phyloP scores from a whole-genome alignment of 2,329 filamentous ascomycete species.

The Aspergillus caelatus region DNA sequence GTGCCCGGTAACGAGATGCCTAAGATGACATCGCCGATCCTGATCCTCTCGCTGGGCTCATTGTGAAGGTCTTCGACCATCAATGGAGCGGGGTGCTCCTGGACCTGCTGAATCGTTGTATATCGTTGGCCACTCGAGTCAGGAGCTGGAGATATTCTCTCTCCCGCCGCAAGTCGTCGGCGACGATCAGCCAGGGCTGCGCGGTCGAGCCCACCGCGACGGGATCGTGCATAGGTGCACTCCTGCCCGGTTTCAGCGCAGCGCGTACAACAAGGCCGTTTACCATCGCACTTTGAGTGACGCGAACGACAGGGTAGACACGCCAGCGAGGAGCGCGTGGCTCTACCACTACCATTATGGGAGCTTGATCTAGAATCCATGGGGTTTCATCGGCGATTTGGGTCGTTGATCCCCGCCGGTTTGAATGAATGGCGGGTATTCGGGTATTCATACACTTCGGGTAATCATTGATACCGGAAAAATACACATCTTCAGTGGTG shows the following conservation, averaged over 20 bases:
- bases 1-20: too few relatives aligned
- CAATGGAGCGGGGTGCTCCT: background rate
- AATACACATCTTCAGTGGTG: too few relatives aligned
- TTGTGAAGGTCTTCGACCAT: too few relatives aligned
- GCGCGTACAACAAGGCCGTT: constrained; percentile 46
- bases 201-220: constrained; percentile 42
- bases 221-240: constrained; percentile 54
- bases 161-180: constrained; percentile 17
- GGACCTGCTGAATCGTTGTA: background rate
- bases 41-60: background rate
- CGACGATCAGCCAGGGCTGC: constrained; percentile 27
- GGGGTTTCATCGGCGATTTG: too few relatives aligned
- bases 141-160: background rate
- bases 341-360: constrained; percentile 10
- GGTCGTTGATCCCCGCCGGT: background rate
- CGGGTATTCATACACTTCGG: background rate
- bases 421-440: background rate
- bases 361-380: constrained; percentile 4
- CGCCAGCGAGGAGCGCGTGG: constrained; percentile 27
- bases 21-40: constrained; percentile 1
- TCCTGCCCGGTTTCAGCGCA: constrained; percentile 46
- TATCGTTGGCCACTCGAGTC: constrained; percentile 1
- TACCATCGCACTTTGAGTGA: constrained; percentile 53
- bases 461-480: too few relatives aligned
- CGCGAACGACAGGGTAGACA: constrained; percentile 41